phyloP scores from a whole-genome alignment of 495 filamentous ascomycete species.

The Rhizodiscina lignyota region DNA sequence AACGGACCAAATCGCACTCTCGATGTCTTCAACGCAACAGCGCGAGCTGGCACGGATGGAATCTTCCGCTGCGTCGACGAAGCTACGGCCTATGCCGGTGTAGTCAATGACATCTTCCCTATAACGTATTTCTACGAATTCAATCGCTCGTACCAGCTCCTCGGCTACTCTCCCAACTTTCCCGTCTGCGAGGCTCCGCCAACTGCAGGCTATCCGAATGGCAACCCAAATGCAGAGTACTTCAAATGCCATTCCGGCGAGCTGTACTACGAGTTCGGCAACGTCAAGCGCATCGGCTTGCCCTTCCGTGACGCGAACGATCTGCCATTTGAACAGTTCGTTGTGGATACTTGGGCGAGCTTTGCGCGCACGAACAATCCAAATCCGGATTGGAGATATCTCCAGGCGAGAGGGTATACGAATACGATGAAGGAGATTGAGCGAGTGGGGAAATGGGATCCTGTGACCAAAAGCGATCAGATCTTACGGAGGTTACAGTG shows the following conservation, averaged over 20 bases:
- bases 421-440: too few relatives aligned
- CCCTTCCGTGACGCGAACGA: conserved; percentile 11
- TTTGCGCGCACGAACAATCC: conserved; percentile 9
- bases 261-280: conserved; percentile 11
- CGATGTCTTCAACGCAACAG: conserved; percentile 13
- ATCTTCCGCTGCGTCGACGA: conserved; percentile 7
- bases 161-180: conserved; percentile 5
- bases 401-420: too few relatives aligned
- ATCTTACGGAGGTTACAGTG: too few relatives aligned
- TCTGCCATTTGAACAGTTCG: conserved; percentile 10
- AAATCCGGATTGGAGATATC: too few relatives aligned
- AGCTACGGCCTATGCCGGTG: conserved; percentile 6
- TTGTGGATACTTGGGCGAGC: conserved; percentile 12
- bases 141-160: conserved; percentile 12
- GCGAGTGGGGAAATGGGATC: too few relatives aligned
- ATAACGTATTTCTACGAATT: conserved; percentile 9
- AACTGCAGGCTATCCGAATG: too few relatives aligned
- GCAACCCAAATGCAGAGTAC: conserved; percentile 8
- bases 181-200: too few relatives aligned
- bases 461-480: too few relatives aligned
- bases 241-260: conserved; percentile 15
- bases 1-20: conserved; percentile 2
- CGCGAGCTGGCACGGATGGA: conserved; percentile 5
- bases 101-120: conserved; percentile 4
- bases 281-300: conserved; percentile 6